Conservation (phyloP, 2,329 filamentous ascomycete genomes). For the Colletotrichum acutatum region DNA sequence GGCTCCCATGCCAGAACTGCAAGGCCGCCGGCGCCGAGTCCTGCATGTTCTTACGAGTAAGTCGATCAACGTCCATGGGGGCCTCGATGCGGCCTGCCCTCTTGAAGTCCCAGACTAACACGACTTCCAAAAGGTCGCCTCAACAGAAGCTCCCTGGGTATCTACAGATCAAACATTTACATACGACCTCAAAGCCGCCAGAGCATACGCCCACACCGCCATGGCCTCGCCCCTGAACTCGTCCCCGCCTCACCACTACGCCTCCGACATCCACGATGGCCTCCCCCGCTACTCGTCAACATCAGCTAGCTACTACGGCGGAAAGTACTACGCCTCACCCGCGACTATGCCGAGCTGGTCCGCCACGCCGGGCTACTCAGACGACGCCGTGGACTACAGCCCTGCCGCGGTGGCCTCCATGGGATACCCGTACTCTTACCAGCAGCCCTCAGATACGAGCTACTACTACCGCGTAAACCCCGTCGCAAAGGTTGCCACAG, state of each 20-base stretch:
- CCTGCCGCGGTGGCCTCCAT: slow-evolving; percentile 35
- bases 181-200: slow-evolving; percentile 51
- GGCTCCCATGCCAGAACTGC: slow-evolving; percentile 86
- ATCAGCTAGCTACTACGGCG: slow-evolving; percentile 44
- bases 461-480: slow-evolving; percentile 45
- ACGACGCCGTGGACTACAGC: slow-evolving; percentile 52
- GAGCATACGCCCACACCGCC: slow-evolving; percentile 43
- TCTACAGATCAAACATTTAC: slow-evolving; percentile 44
- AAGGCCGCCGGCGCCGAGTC: slow-evolving; percentile 75
- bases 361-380: slow-evolving; percentile 43
- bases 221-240: slow-evolving; percentile 41
- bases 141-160: slow-evolving; percentile 47
- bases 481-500: slow-evolving; percentile 37
- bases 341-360: slow-evolving; percentile 46
- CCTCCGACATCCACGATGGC: slow-evolving; percentile 45
- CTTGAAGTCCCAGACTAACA: neutral
- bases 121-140: slow-evolving; percentile 47
- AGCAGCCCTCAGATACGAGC: slow-evolving; percentile 45
- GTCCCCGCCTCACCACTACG: slow-evolving; percentile 45
- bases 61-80: slow-evolving; percentile 34
- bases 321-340: slow-evolving; percentile 46
- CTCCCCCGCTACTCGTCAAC: slow-evolving; percentile 44
- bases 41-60: slow-evolving; percentile 86
- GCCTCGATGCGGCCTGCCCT: neutral
- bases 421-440: slow-evolving; percentile 47